These are phyloP conservation scores for Hebeloma cylindrosporum DNA, from an alignment of 768 basidiomycete species.

Conservation along the genomic window DNA sequence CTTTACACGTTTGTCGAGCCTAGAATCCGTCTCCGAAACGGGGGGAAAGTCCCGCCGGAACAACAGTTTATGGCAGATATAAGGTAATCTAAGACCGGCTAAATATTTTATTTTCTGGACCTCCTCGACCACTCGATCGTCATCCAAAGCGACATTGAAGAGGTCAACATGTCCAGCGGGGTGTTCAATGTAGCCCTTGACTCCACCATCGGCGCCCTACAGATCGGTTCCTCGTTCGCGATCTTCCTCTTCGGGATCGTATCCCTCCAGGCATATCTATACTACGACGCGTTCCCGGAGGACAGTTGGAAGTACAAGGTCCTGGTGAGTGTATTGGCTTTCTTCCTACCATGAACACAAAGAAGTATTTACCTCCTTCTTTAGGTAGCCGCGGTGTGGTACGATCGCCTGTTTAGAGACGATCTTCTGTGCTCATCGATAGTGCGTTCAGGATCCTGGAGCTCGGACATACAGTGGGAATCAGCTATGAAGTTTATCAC, in stretches of 20 bases:
- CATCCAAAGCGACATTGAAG: too few species aligned
- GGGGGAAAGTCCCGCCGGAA: too few species aligned
- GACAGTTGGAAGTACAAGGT: conserved; percentile 23
- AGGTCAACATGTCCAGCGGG: too few species aligned
- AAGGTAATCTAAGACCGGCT: too few species aligned
- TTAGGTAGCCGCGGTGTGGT: conserved; percentile 14
- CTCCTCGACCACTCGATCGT: too few species aligned
- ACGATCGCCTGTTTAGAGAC: background rate
- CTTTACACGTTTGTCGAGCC: too few species aligned
- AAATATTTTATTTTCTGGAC: too few species aligned
- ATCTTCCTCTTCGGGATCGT: conserved; percentile 30
- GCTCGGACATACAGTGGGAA: conserved; percentile 28
- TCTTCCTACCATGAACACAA: too few species aligned
- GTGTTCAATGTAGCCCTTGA: too few species aligned
- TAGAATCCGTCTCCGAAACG: too few species aligned
- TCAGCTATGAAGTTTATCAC: conserved; percentile 30
- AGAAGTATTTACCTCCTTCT: background rate
- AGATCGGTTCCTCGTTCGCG: conserved; percentile 27
- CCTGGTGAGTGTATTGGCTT: conserved; percentile 19
- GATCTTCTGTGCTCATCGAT: background rate
- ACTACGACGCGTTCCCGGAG: conserved; percentile 23
- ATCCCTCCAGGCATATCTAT: conserved; percentile 25
- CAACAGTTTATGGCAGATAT: too few species aligned
- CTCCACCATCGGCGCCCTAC: conserved; percentile 24
- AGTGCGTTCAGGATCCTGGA: conserved; percentile 24